Conservation (phyloP, 306 rosid genomes). For the Inga oerstediana region DNA sequence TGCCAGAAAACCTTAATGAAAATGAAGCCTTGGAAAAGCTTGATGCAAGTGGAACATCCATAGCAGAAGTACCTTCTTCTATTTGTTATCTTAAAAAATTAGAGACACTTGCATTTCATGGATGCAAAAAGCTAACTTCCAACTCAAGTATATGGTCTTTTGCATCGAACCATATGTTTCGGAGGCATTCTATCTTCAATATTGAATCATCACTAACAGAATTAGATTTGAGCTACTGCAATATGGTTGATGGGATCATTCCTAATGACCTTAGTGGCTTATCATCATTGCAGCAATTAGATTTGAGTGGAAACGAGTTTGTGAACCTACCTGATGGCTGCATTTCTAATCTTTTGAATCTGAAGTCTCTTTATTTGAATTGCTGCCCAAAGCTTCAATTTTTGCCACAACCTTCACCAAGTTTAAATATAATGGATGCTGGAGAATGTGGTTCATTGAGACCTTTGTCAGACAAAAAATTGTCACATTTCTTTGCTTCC, state of each 20-base stretch:
- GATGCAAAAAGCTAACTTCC: not conserved
- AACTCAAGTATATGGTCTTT: not conserved
- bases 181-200: not conserved
- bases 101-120: not conserved
- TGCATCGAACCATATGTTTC: not conserved
- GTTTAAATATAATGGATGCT: no score
- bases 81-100: not conserved
- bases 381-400: not conserved
- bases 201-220: not conserved
- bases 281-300: not conserved
- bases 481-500: not conserved
- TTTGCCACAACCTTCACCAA: not conserved
- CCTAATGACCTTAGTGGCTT: not conserved
- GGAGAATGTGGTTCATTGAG: not conserved
- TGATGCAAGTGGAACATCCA: not conserved
- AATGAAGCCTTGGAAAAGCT: not conserved
- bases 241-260: not conserved
- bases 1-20: not conserved
- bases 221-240: conserved; percentile 7
- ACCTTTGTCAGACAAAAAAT: not conserved
- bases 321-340: not conserved
- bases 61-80: not conserved
- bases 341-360: conserved; percentile 18
- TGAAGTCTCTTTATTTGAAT: not conserved
- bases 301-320: not conserved